These are phyloP conservation scores for Trametes villosa DNA, from an alignment of 768 basidiomycete species.

Conservation along the genomic window DNA sequence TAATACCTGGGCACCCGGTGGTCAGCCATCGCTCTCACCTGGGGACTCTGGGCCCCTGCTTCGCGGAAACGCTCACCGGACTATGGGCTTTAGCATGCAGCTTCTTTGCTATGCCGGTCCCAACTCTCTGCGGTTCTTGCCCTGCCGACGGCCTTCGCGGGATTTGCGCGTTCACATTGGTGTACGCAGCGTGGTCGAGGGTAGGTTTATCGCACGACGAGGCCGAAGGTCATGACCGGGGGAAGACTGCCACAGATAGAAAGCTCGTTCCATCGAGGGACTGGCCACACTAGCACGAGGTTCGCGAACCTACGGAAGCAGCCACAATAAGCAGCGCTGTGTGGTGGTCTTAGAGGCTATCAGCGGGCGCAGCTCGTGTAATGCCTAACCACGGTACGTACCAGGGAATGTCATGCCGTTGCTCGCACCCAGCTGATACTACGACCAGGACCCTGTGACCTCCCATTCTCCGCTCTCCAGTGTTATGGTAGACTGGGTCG, in stretches of 20 bases:
- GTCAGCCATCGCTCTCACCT: neutral
- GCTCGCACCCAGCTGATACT: neutral
- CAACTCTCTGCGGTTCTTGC: neutral
- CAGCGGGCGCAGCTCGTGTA: neutral
- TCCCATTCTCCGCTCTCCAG: neutral
- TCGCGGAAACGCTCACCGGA: neutral
- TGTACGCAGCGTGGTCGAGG: neutral
- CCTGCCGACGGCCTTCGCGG: neutral
- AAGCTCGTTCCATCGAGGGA: neutral
- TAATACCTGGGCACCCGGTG: neutral
- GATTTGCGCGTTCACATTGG: neutral
- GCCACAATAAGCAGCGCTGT: neutral
- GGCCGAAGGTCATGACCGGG: neutral
- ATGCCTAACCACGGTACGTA: slow-evolving; percentile 5
- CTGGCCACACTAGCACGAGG: neutral
- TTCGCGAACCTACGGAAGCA: neutral
- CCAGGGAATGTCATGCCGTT: neutral
- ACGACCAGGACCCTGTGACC: neutral
- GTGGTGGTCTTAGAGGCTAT: neutral
- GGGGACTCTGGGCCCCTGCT: too few relatives aligned
- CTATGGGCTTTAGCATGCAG: neutral
- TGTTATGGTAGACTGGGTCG: neutral
- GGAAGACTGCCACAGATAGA: neutral
- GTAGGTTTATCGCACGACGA: neutral
- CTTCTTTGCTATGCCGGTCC: neutral